A percentile compares a stretch with the other conserved stretches of the same genome.
Conservation (phyloP, 2,329 filamentous ascomycete species). For the Phialemoniopsis sp. region DNA sequence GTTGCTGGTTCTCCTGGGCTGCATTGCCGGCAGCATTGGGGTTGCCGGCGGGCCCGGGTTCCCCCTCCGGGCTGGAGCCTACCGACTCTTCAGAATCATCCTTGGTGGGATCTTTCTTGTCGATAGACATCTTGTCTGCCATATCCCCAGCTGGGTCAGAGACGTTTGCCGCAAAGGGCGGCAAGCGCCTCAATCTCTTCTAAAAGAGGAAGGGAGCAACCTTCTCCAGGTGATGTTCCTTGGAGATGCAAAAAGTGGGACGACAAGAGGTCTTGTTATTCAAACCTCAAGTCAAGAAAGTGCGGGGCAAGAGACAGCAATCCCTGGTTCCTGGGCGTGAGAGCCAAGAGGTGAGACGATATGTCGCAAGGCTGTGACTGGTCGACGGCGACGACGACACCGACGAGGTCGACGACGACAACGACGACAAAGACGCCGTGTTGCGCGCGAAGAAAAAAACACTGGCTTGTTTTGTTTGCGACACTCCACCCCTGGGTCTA, state of each 20-base stretch:
- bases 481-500: too few relatives aligned
- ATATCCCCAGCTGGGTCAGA: conserved; percentile 40
- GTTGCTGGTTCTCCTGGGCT: conserved; percentile 55
- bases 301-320: conserved; percentile 29
- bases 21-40: conserved; percentile 22
- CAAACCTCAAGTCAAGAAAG: too few relatives aligned
- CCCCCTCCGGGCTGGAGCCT: conserved; percentile 56
- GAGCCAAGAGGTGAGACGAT: too few relatives aligned
- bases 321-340: conserved; percentile 9
- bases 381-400: too few relatives aligned
- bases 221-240: not conserved
- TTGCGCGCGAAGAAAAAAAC: too few relatives aligned
- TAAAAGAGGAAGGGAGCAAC: conserved; percentile 1
- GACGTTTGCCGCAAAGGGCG: conserved; percentile 35
- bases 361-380: too few relatives aligned
- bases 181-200: conserved; percentile 27
- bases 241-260: not conserved
- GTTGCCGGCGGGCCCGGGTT: conserved; percentile 31
- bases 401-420: too few relatives aligned
- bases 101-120: conserved; percentile 52
- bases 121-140: conserved; percentile 66
- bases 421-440: too few relatives aligned
- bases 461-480: too few relatives aligned
- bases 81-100: conserved; percentile 60
- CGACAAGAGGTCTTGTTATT: too few relatives aligned